A percentile compares a stretch with the other conserved stretches of the same genome.
Conservation (phyloP, 78 protist species). For the Dictyostelium firmibasis region DNA sequence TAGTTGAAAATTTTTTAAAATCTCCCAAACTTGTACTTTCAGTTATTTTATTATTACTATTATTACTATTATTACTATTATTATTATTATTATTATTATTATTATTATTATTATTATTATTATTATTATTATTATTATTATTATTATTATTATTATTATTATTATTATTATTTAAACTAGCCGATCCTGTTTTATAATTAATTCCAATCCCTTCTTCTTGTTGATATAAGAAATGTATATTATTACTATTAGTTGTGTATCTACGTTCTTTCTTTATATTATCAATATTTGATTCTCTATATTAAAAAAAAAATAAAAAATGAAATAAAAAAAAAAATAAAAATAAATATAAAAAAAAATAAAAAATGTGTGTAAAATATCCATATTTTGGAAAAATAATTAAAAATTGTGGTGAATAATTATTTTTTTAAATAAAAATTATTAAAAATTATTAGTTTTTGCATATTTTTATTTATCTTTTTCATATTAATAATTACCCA, state of each 20-base stretch:
- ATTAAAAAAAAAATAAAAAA: background rate
- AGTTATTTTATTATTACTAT: background rate
- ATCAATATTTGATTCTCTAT: background rate
- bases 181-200: background rate
- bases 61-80: background rate
- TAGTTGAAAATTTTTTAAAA: background rate
- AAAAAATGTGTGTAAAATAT: background rate
- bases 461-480: background rate
- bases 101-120: background rate
- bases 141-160: background rate
- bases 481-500: background rate
- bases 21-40: background rate
- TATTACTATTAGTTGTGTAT: background rate
- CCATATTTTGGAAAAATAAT: background rate
- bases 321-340: too few species aligned
- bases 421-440: too few species aligned
- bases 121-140: background rate
- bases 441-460: background rate
- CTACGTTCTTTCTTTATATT: background rate
- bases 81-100: background rate
- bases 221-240: background rate
- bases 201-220: background rate
- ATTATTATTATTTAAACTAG: background rate
- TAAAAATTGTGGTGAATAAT: background rate
- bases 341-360: too few species aligned